These are phyloP conservation scores for Xylariaceae sp. DNA, from an alignment of 2,329 filamentous ascomycete genomes.

Conservation along the genomic window DNA sequence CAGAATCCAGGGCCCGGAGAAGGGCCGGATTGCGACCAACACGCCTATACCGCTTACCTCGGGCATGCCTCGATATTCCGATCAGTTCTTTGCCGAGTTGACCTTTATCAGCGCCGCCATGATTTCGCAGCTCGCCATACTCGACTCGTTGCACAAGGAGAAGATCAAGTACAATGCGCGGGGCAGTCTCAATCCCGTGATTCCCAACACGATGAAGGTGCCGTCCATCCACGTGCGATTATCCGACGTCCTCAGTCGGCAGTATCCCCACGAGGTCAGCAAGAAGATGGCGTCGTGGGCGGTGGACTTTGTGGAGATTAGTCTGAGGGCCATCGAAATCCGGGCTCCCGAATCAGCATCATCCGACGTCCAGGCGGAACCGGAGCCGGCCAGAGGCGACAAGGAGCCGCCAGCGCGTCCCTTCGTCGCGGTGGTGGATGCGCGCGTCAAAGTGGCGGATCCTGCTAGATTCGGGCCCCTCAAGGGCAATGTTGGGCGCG, in stretches of 20 bases:
- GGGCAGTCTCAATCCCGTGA: constrained; percentile 33
- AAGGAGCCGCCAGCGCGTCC: constrained; percentile 11
- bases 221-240: constrained; percentile 46
- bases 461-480: constrained; percentile 51
- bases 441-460: constrained; percentile 49
- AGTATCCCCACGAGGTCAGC: constrained; percentile 16
- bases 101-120: constrained; percentile 46
- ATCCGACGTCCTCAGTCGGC: constrained; percentile 35
- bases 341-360: constrained; percentile 11
- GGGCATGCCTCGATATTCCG: constrained; percentile 40
- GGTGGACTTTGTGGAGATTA: constrained; percentile 52
- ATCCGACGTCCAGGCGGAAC: constrained; percentile 7
- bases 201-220: constrained; percentile 40
- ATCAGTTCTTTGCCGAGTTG: constrained; percentile 48
- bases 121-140: constrained; percentile 46
- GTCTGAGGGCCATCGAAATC: constrained; percentile 45
- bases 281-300: constrained; percentile 45
- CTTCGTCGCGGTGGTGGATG: constrained; percentile 43
- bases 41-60: constrained; percentile 40
- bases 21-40: constrained; percentile 26
- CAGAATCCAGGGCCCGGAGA: constrained; percentile 18
- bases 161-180: constrained; percentile 36
- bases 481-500: constrained; percentile 49
- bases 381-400: background rate
- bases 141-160: constrained; percentile 42